Percentiles rank a stretch among this genome's conserved stretches.
Evolutionary conservation across 148 eudicot genomes (phyloP).

Genomic region (Mesembryanthemum crystallinum): DNA sequence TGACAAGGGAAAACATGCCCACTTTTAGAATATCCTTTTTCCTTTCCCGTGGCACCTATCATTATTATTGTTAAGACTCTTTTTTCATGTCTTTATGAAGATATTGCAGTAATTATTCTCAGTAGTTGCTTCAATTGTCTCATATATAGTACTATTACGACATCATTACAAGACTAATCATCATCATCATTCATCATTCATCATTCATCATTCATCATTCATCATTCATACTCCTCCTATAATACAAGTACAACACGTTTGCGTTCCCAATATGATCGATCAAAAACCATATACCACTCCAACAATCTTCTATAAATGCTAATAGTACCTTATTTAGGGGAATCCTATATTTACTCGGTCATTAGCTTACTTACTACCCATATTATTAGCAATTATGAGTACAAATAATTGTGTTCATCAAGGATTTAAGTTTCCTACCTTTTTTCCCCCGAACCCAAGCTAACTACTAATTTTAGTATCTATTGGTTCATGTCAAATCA

Average conservation of each 20-base stretch:
- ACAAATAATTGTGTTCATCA: too few relatives aligned
- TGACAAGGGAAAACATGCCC: slow-evolving; percentile 3
- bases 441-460: too few relatives aligned
- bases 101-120: background rate
- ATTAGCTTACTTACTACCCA: too few relatives aligned
- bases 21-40: slow-evolving; percentile 14
- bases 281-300: slow-evolving; percentile 4
- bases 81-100: slow-evolving; percentile 6
- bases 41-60: slow-evolving; percentile 17
- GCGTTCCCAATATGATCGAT: slow-evolving; percentile 24
- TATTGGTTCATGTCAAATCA: too few relatives aligned
- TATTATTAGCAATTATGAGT: too few relatives aligned
- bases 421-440: too few relatives aligned
- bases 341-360: too few relatives aligned
- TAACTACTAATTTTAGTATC: too few relatives aligned
- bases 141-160: too few relatives aligned
- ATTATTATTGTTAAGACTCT: slow-evolving; percentile 25
- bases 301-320: too few relatives aligned
- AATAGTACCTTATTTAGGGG: too few relatives aligned
- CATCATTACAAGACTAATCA: slow-evolving; percentile 17
- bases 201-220: slow-evolving; percentile 18
- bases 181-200: slow-evolving; percentile 14
- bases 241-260: slow-evolving; percentile 21
- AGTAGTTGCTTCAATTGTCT: slow-evolving; percentile 4
- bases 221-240: too few relatives aligned